phyloP scores from a whole-genome alignment of 148 eudicot genomes.

The Amaranthus hypochondriacus region DNA sequence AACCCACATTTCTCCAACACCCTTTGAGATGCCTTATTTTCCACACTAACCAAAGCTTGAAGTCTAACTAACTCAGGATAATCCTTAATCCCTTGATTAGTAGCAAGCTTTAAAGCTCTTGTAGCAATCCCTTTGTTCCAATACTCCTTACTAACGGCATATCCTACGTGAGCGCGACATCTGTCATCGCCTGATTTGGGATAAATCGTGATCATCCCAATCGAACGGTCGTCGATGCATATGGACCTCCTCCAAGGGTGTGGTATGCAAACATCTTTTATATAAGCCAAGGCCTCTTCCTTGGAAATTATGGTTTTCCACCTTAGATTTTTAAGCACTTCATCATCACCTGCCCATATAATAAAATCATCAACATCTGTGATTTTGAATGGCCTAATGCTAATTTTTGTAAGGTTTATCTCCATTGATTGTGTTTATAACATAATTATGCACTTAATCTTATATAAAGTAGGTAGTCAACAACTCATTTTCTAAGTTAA shows the following conservation, averaged over 20 bases:
- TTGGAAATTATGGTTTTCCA: conserved; percentile 39
- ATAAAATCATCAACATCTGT: conserved; percentile 52
- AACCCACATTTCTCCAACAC: conserved; percentile 61
- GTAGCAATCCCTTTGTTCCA: conserved; percentile 56
- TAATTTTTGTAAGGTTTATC: conserved; percentile 36
- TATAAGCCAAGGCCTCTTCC: conserved; percentile 37
- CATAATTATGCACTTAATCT: too few relatives aligned
- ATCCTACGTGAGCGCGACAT: conserved; percentile 42
- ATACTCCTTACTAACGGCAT: conserved; percentile 36
- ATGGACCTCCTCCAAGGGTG: conserved; percentile 63
- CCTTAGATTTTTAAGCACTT: conserved; percentile 38
- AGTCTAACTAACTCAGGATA: conserved; percentile 42
- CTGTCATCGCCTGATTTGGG: conserved; percentile 31
- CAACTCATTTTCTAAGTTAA: too few relatives aligned
- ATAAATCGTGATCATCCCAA: conserved; percentile 42
- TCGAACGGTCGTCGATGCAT: conserved; percentile 41
- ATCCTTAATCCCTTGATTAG: conserved; percentile 35
- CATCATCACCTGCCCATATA: conserved; percentile 52
- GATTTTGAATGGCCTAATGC: conserved; percentile 45
- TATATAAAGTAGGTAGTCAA: too few relatives aligned
- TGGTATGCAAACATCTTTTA: conserved; percentile 45
- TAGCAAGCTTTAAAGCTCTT: conserved; percentile 38
- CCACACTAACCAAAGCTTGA: conserved; percentile 50
- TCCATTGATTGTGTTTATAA: background rate
- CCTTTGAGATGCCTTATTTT: conserved; percentile 54